These are phyloP conservation scores for Jacaranda copaia DNA, from an alignment of 257 asterid species.

Conservation along the genomic window DNA sequence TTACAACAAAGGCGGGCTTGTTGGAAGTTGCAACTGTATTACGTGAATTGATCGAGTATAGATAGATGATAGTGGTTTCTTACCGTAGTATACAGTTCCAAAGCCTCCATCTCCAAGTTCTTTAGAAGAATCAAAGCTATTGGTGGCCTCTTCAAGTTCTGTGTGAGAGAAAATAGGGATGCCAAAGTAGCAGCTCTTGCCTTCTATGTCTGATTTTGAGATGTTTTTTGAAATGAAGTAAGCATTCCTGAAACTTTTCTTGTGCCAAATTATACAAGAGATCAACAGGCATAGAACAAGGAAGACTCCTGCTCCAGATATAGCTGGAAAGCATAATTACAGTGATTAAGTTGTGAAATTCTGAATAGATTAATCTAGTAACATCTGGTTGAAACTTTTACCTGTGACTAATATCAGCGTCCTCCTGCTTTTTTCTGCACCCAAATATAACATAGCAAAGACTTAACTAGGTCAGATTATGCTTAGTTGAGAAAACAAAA, in stretches of 20 bases:
- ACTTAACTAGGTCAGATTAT: constrained; percentile 12
- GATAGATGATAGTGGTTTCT: constrained; percentile 9
- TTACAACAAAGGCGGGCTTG: not conserved
- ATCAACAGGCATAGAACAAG: constrained; percentile 25
- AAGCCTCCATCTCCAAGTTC: constrained; percentile 72
- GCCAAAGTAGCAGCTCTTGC: constrained; percentile 43
- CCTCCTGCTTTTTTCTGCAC: constrained; percentile 30
- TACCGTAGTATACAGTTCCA: constrained; percentile 63
- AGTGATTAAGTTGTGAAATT: not conserved
- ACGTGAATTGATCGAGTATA: not conserved
- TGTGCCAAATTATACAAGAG: constrained; percentile 27
- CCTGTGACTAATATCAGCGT: constrained; percentile 39
- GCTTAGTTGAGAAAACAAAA: not conserved
- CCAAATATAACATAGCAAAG: constrained; percentile 23
- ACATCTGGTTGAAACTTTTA: not conserved
- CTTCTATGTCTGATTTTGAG: constrained; percentile 39
- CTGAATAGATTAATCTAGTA: not conserved
- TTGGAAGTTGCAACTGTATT: not conserved
- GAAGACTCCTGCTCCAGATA: constrained; percentile 39
- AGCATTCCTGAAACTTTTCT: constrained; percentile 25
- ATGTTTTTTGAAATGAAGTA: constrained; percentile 27
- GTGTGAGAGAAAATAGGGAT: constrained; percentile 49
- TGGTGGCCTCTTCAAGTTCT: constrained; percentile 58
- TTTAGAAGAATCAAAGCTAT: constrained; percentile 45
- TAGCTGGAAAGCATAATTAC: constrained; percentile 29